Evolutionary conservation across 306 rosid genomes (phyloP).

Genomic region (Ochetophila trinervis): DNA sequence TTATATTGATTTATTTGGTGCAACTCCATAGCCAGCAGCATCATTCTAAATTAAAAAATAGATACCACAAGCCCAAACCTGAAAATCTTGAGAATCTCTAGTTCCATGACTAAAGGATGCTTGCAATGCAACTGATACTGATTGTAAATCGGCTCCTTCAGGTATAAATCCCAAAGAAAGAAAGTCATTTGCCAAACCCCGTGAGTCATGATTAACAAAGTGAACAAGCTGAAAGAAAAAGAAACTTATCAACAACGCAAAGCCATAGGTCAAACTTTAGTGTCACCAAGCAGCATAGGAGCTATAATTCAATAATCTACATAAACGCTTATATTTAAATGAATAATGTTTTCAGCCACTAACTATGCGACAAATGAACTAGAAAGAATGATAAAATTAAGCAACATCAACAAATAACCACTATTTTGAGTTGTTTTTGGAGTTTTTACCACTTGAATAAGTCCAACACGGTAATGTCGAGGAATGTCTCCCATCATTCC

Average conservation of each 20-base stretch:
- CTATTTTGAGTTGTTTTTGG: conserved; percentile 2
- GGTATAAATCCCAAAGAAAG: conserved; percentile 95
- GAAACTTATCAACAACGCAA: conserved; percentile 27
- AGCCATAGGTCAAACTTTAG: conserved; percentile 15
- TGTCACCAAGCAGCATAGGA: conserved; percentile 1
- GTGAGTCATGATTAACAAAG: conserved; percentile 93
- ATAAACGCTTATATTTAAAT: neutral
- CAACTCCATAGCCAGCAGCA: conserved; percentile 3
- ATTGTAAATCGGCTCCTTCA: conserved; percentile 66
- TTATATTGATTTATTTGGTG: too few species aligned
- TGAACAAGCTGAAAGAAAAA: conserved; percentile 90
- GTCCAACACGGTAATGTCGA: conserved; percentile 88
- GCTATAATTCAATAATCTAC: neutral
- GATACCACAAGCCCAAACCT: conserved; percentile 47
- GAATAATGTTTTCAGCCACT: neutral
- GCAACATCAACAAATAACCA: neutral
- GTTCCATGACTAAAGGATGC: conserved; percentile 56
- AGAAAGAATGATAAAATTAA: conserved; percentile 5
- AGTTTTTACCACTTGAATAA: conserved; percentile 74
- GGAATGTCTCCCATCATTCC: conserved; percentile 99
- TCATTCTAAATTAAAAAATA: conserved; percentile 8
- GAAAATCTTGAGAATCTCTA: conserved; percentile 79
- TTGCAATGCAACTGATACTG: conserved; percentile 67
- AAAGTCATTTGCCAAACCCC: conserved; percentile 96
- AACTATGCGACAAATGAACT: conserved; percentile 6